Base-by-base conservation (phyloP, 2,329 filamentous ascomycete genomes). In the Fusarium decemcellulare region DNA sequence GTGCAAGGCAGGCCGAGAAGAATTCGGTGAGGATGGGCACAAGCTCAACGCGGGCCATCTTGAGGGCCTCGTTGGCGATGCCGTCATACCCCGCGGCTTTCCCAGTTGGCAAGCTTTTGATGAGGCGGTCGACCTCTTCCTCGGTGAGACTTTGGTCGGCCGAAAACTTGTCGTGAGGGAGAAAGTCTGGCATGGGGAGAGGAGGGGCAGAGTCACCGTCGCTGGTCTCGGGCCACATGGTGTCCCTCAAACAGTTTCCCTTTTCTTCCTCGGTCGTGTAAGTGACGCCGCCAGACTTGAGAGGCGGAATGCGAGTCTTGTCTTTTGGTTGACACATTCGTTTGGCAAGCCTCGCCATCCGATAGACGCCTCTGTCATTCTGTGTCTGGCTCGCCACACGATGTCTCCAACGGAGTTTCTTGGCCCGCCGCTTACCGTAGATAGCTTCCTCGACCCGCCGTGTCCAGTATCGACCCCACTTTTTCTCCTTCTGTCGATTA, bases 41-140 rank as follows among this genome's bases (percentile, higher is more conserved):
- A 6, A 59, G 34, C 15, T n/a, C 5, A 5, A n/a, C 14, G n/a
- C 37, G 37, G 15, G 54, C 40, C 54, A 53, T 32, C 48, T 63
- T 57, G 34, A 63, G 27, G 32, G 54, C 54, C 14, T 63, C 54
- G 30, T 59, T 63, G 46, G 47, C 54, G 9, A 63, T 59, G 23
- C 16, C 34, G 30, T 63, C 60, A 8, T 14, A 18, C 11, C 54
- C 55, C 10, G 48, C 37, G 29, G 60, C 46, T 42, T 59, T 63
- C 14, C 54, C 29, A 4, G 34, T 40, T 14, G 60, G 48, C 16
- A 63, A 8, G 4, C 4, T 12, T n/a, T 39, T 23, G 40, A 63
- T 48, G 34, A 53, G 8, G 7, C 23, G 58, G 14, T 34, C 40
- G 8, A 61, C 40, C 34, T 61, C 58, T 18, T 11, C 27, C 16